Evolutionary conservation across 2,329 filamentous ascomycete species (phyloP), one percentile per base, ranked within the genome.

Genomic region (Curvularia verruculosa): DNA sequence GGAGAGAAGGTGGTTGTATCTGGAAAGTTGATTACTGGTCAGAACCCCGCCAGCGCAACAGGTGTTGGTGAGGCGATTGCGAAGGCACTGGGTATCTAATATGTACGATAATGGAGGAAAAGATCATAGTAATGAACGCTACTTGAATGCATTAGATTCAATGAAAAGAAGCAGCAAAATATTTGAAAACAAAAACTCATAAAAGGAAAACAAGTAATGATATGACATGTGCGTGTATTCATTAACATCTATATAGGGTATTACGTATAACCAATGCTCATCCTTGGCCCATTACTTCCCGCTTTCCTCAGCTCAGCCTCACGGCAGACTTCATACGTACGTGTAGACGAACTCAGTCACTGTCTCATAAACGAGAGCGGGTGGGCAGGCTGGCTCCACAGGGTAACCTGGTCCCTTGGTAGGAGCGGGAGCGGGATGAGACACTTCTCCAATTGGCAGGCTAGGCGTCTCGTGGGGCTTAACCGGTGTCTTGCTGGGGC

Each of bases 1-100:
- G 74, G 66, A 1, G 67, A 65, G 61, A 81, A 81, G 74, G 76
- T 82, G 7, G 79, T 78, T 19, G 71, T 77, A 19, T 67, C 70
- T 5, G 68, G 68, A 2, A 63, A 69, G 37, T 59, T 83, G 59
- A 80, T 83, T 48, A 83, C 81, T 0, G 81, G 81, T 0, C 81
- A 83, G 71, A 83, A 83, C 56, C 80, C 80, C 1, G 71, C 74
- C 5, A 80, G 77, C 65, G 80, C 79, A 9, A 70, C 67, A 1
- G 76, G 65, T 0, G 74, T 82, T 34, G 81, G 75, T 0, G 73
- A 80, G 68, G 80, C 75, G 15, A 72, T 83, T 54, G 63, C 79
- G 15, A 74, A 76, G 70, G 78, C 72, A 8, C 47, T 74, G 52
- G 69, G 65, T 21, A 54, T 70, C 12, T 72, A 58, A 13, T 21